Evolutionary conservation across 2,329 filamentous ascomycete species (phyloP).

Genomic region (Colletotrichum sp.): DNA sequence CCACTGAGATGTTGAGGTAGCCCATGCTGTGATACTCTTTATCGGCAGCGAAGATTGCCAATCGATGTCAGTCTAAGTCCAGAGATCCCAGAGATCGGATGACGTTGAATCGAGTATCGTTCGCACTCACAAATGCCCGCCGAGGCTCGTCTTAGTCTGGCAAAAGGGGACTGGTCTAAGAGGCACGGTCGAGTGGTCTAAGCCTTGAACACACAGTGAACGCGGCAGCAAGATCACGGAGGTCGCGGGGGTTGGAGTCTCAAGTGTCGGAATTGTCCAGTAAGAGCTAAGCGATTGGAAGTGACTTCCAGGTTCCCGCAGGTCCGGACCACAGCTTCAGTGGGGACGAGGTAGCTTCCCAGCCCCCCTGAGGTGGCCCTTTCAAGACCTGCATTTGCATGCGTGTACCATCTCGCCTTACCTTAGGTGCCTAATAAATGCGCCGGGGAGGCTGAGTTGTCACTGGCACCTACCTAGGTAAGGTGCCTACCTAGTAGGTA

Average conservation of each 20-base stretch:
- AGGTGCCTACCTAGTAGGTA: too few species aligned
- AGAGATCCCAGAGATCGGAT: not conserved
- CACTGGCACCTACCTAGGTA: not conserved
- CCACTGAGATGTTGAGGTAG: not conserved
- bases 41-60: not conserved
- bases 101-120: not conserved
- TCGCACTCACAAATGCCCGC: not conserved
- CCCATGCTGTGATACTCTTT: not conserved
- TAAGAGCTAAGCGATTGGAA: not conserved
- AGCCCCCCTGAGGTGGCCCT: not conserved
- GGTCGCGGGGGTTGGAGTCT: not conserved
- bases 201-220: not conserved
- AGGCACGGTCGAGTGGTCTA: not conserved
- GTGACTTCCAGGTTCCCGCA: not conserved
- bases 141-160: not conserved
- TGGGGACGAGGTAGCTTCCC: not conserved
- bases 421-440: not conserved
- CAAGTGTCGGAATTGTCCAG: not conserved
- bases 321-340: not conserved
- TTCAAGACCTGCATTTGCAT: not conserved
- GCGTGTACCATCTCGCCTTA: not conserved
- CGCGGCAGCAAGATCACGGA: not conserved
- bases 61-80: not conserved
- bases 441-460: not conserved
- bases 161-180: not conserved